Evolutionary conservation across 2,329 filamentous ascomycete species (phyloP).

Genomic region (Colletotrichum sp.): DNA sequence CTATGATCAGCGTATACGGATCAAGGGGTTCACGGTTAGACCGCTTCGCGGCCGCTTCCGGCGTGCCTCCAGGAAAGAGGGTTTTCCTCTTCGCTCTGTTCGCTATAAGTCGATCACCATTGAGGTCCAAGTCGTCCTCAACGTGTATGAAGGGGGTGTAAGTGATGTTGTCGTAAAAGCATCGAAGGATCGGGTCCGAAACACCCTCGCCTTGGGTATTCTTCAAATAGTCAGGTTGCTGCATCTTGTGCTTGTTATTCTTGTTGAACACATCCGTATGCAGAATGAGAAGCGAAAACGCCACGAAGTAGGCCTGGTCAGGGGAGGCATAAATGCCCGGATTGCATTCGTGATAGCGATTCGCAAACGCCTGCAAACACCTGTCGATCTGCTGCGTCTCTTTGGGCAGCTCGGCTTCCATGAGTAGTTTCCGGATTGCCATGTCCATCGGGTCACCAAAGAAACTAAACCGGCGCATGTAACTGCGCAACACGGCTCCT

Average conservation of each 20-base stretch:
- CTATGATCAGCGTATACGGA: slow-evolving; percentile 92
- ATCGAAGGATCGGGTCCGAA: slow-evolving; percentile 91
- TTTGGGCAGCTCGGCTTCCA: slow-evolving; percentile 95
- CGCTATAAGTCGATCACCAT: slow-evolving; percentile 73
- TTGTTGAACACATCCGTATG: slow-evolving; percentile 99
- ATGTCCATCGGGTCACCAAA: slow-evolving; percentile 98
- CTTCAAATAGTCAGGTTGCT: slow-evolving; percentile 92
- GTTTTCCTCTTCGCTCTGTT: slow-evolving; percentile 75
- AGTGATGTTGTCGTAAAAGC: slow-evolving; percentile 97
- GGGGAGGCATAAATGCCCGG: slow-evolving; percentile 90
- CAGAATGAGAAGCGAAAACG: slow-evolving; percentile 93
- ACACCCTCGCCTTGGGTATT: slow-evolving; percentile 92
- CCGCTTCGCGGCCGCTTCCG: slow-evolving; percentile 65
- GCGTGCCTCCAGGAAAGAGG: slow-evolving; percentile 68
- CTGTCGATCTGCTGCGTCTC: slow-evolving; percentile 98
- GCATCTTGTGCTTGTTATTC: slow-evolving; percentile 99
- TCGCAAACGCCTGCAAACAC: slow-evolving; percentile 91
- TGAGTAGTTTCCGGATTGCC: slow-evolving; percentile 92
- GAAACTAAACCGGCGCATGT: slow-evolving; percentile 94
- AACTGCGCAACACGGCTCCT: slow-evolving; percentile 84
- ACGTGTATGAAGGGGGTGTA: slow-evolving; percentile 99
- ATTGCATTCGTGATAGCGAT: slow-evolving; percentile 97
- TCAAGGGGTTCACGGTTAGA: slow-evolving; percentile 85
- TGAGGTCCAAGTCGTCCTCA: slow-evolving; percentile 86
- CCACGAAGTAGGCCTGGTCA: slow-evolving; percentile 98